Conservation (phyloP, 257 asterid genomes). For the Mentha longifolia region DNA sequence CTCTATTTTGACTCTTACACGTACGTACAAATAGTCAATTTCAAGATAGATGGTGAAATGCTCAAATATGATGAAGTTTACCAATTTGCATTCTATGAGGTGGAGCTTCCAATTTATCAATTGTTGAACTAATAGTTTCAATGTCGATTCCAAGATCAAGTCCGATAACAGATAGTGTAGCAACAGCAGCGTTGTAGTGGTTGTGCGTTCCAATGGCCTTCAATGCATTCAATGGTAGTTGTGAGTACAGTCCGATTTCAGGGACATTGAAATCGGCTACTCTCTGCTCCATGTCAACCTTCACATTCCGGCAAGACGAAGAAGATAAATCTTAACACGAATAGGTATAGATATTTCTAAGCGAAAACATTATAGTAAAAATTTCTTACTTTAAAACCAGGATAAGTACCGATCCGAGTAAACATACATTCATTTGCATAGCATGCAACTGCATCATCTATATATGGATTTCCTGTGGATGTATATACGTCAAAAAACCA, state of each 20-base stretch:
- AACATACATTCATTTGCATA: constrained; percentile 25
- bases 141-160: constrained; percentile 40
- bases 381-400: constrained; percentile 41
- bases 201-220: constrained; percentile 47
- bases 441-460: constrained; percentile 38
- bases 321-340: background rate
- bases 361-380: background rate
- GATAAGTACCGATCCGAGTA: constrained; percentile 48
- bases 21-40: background rate
- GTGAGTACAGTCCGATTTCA: constrained; percentile 25
- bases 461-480: constrained; percentile 41
- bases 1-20: background rate
- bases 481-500: background rate
- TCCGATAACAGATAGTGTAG: constrained; percentile 42
- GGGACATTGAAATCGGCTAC: constrained; percentile 40
- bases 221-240: constrained; percentile 37
- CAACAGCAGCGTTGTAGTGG: constrained; percentile 44
- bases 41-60: background rate
- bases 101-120: constrained; percentile 39
- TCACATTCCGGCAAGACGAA: constrained; percentile 2
- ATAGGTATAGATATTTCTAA: background rate
- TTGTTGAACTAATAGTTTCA: constrained; percentile 34
- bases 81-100: constrained; percentile 51
- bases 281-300: constrained; percentile 42
- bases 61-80: constrained; percentile 17